Conservation (phyloP, 208 protist species). For the Leishmania major region DNA sequence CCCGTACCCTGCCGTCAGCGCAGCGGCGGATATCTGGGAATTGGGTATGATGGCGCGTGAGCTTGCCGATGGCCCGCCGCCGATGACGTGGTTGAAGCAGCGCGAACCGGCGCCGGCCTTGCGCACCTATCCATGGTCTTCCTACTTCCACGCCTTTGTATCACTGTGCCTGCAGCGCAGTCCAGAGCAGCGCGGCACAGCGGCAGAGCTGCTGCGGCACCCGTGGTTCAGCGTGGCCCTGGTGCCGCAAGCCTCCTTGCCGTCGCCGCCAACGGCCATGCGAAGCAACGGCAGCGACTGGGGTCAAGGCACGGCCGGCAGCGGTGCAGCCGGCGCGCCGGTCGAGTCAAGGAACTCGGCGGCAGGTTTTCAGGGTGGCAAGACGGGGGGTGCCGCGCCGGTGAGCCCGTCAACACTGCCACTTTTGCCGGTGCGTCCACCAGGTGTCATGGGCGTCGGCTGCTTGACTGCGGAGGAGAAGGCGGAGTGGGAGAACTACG, state of each 20-base stretch:
- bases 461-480: conserved; percentile 28
- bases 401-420: neutral
- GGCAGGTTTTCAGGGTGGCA: neutral
- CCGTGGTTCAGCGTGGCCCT: conserved; percentile 75
- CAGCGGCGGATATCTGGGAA: conserved; percentile 73
- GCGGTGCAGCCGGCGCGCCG: neutral
- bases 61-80: conserved; percentile 57
- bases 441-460: conserved; percentile 36
- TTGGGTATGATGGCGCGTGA: conserved; percentile 74
- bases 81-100: conserved; percentile 47
- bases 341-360: neutral
- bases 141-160: conserved; percentile 69
- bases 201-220: conserved; percentile 67
- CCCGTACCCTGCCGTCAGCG: conserved; percentile 18
- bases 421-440: neutral
- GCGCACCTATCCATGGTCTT: conserved; percentile 41
- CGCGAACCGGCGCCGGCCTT: conserved; percentile 41
- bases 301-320: neutral
- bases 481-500: conserved; percentile 33
- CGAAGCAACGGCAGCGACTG: neutral
- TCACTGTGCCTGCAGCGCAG: conserved; percentile 48
- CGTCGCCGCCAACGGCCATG: neutral
- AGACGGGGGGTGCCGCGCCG: neutral
- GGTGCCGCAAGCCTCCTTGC: conserved; percentile 25
- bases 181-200: conserved; percentile 53